phyloP scores from a whole-genome alignment of 2,329 filamentous ascomycete species.

The Teratosphaeria viscida region DNA sequence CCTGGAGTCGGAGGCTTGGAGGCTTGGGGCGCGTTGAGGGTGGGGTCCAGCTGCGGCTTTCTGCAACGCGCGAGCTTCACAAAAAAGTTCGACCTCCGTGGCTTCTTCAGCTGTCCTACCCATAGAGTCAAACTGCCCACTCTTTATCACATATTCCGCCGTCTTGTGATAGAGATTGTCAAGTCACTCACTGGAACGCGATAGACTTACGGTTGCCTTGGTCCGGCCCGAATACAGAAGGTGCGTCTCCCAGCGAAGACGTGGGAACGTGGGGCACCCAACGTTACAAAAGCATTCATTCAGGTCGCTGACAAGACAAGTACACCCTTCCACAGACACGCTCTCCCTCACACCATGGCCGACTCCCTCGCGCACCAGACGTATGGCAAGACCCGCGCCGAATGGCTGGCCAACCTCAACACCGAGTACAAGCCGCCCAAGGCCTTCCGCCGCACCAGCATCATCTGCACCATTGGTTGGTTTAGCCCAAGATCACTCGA shows the following conservation, averaged over 20 bases:
- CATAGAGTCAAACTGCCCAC: background rate
- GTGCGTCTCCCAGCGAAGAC: background rate
- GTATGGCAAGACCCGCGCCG: conserved; percentile 58
- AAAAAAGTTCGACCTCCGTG: background rate
- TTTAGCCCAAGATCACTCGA: background rate
- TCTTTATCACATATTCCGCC: background rate
- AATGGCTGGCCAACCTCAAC: conserved; percentile 70
- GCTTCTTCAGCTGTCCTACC: background rate
- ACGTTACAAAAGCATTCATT: background rate
- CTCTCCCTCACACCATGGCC: conserved; percentile 38
- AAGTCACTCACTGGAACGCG: background rate
- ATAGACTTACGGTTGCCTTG: background rate
- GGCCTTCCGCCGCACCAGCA: conserved; percentile 92
- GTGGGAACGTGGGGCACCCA: background rate
- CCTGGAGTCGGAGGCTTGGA: background rate
- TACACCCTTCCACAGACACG: background rate
- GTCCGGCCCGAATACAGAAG: background rate
- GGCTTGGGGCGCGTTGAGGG: background rate
- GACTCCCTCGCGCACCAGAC: conserved; percentile 78
- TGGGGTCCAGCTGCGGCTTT: background rate
- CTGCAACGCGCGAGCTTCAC: background rate
- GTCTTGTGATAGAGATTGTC: background rate
- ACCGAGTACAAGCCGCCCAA: conserved; percentile 77
- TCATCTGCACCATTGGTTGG: conserved; percentile 90
- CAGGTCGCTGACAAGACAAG: background rate